phyloP scores from a whole-genome alignment of 441 rosid species.

The Corymbia citriodora region DNA sequence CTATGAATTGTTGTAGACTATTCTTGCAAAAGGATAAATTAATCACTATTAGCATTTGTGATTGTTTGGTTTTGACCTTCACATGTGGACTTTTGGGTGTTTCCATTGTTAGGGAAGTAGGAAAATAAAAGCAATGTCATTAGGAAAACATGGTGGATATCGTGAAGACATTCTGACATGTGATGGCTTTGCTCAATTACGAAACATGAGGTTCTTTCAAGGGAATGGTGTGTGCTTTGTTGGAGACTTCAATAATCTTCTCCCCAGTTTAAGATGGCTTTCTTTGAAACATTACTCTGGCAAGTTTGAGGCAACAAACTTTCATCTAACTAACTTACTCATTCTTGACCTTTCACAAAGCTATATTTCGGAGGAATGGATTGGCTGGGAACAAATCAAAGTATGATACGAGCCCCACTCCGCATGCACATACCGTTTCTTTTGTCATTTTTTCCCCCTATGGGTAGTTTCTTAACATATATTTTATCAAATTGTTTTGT shows the following conservation, averaged over 20 bases:
- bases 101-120: background rate
- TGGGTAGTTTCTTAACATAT: accelerated
- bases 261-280: background rate
- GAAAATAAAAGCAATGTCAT: background rate
- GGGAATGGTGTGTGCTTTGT: accelerated
- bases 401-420: background rate
- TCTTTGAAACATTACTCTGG: accelerated
- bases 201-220: background rate
- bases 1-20: too few relatives aligned
- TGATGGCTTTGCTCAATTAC: too few relatives aligned
- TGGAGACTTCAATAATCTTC: background rate
- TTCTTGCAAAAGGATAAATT: too few relatives aligned
- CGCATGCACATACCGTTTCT: accelerated
- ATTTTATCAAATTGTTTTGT: too few relatives aligned
- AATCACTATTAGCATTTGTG: accelerated
- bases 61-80: background rate
- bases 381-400: background rate
- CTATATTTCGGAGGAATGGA: accelerated
- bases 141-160: accelerated
- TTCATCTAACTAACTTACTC: background rate
- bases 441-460: background rate
- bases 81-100: accelerated
- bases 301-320: background rate
- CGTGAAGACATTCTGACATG: too few relatives aligned
- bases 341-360: background rate